phyloP scores from a whole-genome alignment of 2,329 filamentous ascomycete species.

The Cladorrhinum sp. region DNA sequence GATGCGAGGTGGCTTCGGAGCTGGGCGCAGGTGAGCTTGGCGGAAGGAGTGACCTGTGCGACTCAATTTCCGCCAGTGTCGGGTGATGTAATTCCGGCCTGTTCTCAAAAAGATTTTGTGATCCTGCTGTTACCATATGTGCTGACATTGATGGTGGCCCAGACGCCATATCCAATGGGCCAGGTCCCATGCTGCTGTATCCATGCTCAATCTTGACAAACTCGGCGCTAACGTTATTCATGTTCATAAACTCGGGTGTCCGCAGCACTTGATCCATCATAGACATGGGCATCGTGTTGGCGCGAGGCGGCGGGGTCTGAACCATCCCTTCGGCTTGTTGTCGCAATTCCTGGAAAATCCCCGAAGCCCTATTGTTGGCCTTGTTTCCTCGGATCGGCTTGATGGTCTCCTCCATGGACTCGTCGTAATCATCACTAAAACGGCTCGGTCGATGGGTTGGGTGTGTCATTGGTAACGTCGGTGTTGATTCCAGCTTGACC shows the following conservation, averaged over 20 bases:
- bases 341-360: constrained; percentile 58
- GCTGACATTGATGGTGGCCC: constrained; percentile 52
- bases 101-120: constrained; percentile 39
- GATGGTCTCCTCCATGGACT: constrained; percentile 64
- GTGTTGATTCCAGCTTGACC: constrained; percentile 37
- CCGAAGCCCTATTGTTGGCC: constrained; percentile 43
- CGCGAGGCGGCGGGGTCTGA: constrained; percentile 57
- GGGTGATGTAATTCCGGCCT: constrained; percentile 38
- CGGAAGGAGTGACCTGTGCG: constrained; percentile 19
- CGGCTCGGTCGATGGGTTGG: constrained; percentile 39
- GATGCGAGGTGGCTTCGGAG: constrained; percentile 25
- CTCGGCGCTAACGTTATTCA: constrained; percentile 33
- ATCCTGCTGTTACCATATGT: constrained; percentile 42
- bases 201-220: constrained; percentile 35
- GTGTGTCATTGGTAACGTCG: neutral
- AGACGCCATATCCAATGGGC: constrained; percentile 45
- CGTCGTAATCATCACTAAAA: constrained; percentile 60
- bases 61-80: constrained; percentile 27
- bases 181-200: constrained; percentile 35
- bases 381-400: constrained; percentile 47
- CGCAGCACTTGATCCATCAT: constrained; percentile 51
- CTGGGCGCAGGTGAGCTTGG: constrained; percentile 20
- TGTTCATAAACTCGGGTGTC: constrained; percentile 54
- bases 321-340: constrained; percentile 51
- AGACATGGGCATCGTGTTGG: constrained; percentile 43